phyloP scores from a whole-genome alignment of 371 early-diverging fungal genomes.

The Modicella reniformis region DNA sequence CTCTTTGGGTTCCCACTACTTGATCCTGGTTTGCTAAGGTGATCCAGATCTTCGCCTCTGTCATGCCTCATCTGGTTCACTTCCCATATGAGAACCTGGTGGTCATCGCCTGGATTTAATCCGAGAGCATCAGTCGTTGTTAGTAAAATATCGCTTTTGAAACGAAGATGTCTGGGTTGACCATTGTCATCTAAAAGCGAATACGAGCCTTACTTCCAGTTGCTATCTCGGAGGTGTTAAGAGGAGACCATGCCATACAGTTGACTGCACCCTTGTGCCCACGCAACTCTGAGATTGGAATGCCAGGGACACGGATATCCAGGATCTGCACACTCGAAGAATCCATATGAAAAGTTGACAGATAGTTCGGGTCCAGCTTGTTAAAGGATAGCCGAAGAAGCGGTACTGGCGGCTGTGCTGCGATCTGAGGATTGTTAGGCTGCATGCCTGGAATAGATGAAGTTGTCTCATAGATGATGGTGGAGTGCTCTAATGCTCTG shows the following conservation, averaged over 20 bases:
- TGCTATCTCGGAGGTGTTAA: constrained; percentile 73
- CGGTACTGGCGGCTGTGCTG: constrained; percentile 59
- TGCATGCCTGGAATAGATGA: constrained; percentile 56
- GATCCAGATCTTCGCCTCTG: constrained; percentile 21
- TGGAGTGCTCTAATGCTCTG: constrained; percentile 91
- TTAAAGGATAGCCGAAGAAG: constrained; percentile 90
- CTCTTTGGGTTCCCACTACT: constrained; percentile 24
- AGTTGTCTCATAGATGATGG: constrained; percentile 95
- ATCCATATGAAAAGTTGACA: constrained; percentile 91
- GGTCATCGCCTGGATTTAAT: constrained; percentile 70
- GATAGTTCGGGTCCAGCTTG: constrained; percentile 84
- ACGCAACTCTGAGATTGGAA: constrained; percentile 83
- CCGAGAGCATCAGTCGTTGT: background rate
- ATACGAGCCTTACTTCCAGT: constrained; percentile 69
- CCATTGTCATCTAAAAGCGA: background rate
- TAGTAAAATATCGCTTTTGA: background rate
- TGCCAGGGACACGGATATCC: constrained; percentile 91
- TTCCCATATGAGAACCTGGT: constrained; percentile 85
- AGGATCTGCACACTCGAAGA: constrained; percentile 81
- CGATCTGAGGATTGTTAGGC: constrained; percentile 17
- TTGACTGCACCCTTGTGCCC: constrained; percentile 84
- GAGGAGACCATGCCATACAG: constrained; percentile 86
- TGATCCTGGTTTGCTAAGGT: constrained; percentile 42
- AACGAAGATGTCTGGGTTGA: background rate
- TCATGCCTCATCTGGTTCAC: constrained; percentile 58